These are phyloP conservation scores for Penicillium paradoxum DNA, from an alignment of 495 filamentous ascomycete genomes.

Conservation along the genomic window DNA sequence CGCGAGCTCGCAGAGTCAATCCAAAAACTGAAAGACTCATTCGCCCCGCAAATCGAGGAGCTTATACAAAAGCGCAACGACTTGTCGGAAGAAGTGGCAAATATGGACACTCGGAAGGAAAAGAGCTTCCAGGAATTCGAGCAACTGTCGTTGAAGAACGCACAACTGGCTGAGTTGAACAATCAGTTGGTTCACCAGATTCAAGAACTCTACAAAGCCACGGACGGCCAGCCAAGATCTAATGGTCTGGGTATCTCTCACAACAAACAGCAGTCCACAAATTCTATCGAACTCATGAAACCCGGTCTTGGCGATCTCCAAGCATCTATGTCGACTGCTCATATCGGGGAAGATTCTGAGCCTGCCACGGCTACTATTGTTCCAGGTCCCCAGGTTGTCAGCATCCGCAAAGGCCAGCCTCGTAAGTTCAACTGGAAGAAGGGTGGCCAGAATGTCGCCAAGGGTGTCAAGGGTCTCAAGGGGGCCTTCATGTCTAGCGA, in stretches of 20 bases:
- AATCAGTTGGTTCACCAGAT: conserved; percentile 92
- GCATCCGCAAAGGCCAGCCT: conserved; percentile 83
- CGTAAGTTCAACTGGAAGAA: conserved; percentile 99
- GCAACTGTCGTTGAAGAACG: conserved; percentile 87
- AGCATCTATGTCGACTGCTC: conserved; percentile 49
- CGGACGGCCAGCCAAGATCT: conserved; percentile 49
- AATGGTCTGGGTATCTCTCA: conserved; percentile 85
- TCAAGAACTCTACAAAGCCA: conserved; percentile 84
- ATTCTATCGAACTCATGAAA: conserved; percentile 54
- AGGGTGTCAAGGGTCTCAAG: conserved; percentile 92
- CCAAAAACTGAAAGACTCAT: conserved; percentile 76
- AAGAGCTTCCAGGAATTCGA: conserved; percentile 93
- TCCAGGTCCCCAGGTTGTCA: conserved; percentile 80
- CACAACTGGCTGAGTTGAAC: conserved; percentile 88
- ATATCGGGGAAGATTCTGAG: conserved; percentile 62
- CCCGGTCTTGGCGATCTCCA: conserved; percentile 47
- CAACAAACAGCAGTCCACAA: conserved; percentile 66
- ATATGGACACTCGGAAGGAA: conserved; percentile 75
- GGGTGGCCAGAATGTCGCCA: conserved; percentile 84
- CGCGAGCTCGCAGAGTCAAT: conserved; percentile 85
- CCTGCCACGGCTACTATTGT: conserved; percentile 64
- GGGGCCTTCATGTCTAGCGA: conserved; percentile 62
- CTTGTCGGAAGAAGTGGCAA: conserved; percentile 73
- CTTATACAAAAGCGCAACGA: conserved; percentile 78
- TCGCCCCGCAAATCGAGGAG: conserved; percentile 73